Evolutionary conservation across 2,329 filamentous ascomycete genomes (phyloP).

Genomic region (Chalaropsis thielavioides): DNA sequence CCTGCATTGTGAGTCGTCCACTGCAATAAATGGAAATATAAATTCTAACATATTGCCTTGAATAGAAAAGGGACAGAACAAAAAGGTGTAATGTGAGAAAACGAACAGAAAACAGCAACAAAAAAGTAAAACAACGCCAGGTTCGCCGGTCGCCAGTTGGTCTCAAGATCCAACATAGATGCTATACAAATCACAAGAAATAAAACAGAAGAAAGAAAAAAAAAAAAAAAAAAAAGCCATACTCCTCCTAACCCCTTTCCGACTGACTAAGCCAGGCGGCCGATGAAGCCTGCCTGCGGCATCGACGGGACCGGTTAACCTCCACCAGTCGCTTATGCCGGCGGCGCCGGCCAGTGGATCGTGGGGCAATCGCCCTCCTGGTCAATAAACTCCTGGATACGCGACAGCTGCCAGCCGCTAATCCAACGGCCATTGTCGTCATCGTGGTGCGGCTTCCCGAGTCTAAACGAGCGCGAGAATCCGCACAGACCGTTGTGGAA

Average conservation of each 20-base stretch:
- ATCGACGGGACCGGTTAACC: neutral
- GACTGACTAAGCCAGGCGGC: no score
- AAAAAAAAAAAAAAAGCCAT: constrained; percentile 1
- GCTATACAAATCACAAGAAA: neutral
- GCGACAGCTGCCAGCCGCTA: constrained; percentile 31
- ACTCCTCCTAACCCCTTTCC: neutral
- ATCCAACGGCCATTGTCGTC: constrained; percentile 24
- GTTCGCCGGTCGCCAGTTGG: constrained; percentile 1
- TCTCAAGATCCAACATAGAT: constrained; percentile 1
- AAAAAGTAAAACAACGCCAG: constrained; percentile 3
- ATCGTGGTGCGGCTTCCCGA: constrained; percentile 28
- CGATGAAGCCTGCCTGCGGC: no score
- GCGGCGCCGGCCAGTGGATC: constrained; percentile 23
- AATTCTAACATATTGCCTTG: neutral
- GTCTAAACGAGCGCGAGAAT: constrained; percentile 25
- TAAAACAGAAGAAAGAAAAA: neutral
- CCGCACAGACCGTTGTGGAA: constrained; percentile 29
- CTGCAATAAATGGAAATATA: neutral
- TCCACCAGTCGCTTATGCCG: neutral
- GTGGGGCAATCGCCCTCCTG: constrained; percentile 26
- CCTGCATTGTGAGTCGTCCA: no score
- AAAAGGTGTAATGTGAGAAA: neutral
- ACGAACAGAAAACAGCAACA: neutral
- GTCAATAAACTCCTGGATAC: constrained; percentile 27
- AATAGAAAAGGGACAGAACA: neutral